Evolutionary conservation across 2,329 filamentous ascomycete genomes (phyloP).

Genomic region (Colletotrichum echinochloae): DNA sequence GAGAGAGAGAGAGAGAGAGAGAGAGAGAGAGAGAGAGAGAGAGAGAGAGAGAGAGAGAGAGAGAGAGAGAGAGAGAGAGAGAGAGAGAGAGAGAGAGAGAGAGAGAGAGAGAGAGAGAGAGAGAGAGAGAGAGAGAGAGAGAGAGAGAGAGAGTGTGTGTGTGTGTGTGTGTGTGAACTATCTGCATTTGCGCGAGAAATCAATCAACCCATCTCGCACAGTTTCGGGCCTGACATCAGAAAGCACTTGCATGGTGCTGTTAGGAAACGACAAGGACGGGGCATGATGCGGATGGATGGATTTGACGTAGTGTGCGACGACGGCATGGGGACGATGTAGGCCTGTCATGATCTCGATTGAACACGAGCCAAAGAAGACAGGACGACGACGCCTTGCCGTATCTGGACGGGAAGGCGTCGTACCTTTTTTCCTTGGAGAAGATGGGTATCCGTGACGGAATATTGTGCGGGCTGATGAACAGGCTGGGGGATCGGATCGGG

Average conservation of each 20-base stretch:
- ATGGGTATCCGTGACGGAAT: slow-evolving; percentile 15
- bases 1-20: background rate
- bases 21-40: background rate
- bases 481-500: slow-evolving; percentile 3
- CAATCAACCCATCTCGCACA: slow-evolving; percentile 33
- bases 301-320: slow-evolving; percentile 28
- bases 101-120: background rate
- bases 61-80: background rate
- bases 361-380: slow-evolving; percentile 19
- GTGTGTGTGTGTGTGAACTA: slow-evolving; percentile 13
- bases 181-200: slow-evolving; percentile 29
- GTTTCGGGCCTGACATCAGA: slow-evolving; percentile 37
- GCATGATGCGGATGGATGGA: slow-evolving; percentile 28
- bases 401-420: slow-evolving; percentile 24
- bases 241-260: slow-evolving; percentile 32
- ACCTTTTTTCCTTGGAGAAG: slow-evolving; percentile 26
- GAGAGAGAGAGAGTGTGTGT: background rate
- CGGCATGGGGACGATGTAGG: background rate
- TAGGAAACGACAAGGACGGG: slow-evolving; percentile 26
- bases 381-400: slow-evolving; percentile 25
- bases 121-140: background rate
- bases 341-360: slow-evolving; percentile 38
- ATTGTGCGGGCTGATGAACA: background rate
- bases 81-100: too few relatives aligned
- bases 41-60: too few relatives aligned